Base-by-base conservation (phyloP, 768 basidiomycete genomes). In the Neoboletus brunneissimus region DNA sequence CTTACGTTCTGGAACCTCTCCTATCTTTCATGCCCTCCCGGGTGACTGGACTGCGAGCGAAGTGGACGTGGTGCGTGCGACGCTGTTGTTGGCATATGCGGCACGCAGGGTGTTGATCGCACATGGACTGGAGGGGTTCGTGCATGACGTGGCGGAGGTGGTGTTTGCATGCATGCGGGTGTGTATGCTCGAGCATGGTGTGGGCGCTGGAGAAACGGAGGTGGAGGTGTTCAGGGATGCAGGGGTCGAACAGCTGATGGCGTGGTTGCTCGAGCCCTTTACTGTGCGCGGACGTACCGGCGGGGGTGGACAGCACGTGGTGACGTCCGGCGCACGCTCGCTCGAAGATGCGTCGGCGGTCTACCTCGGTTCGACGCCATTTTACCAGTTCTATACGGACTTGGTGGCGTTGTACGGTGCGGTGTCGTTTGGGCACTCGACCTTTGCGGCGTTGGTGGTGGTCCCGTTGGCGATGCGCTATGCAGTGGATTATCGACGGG, bases 301-400 rank as follows among this genome's bases (percentile, higher is more conserved):
- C 13, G 18, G 20, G 16, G 9, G 10, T 4, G 13, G 20, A 1
- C 35, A 2, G 3, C 40, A 27, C 34, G 10, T 0, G 16, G 58
- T 23, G 29, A 58, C 63, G 12, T 48, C 54, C 38, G 62, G 69
- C 20, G 34, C 49, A 10, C 53, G 62, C 41, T 35, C 63, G 37
- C 70, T 91, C 52, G 88, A 91, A 60, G 62, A 72, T 7, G 83
- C 81, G 3, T 79, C 88, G 3, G 56, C 67, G 13, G 74, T 75
- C 25, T 86, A 86, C 69, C 81, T 92, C n/a, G 85, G 87, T 0
- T 4, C 57, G 37, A 58, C 86, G 0, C 92, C 94, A 0, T 98
- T 98, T 77, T 97, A 85, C 76, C 94, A 96, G 69, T 92, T 89
- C 65, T 98, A 94, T 74, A 89, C 88, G 15, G 94, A 97, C 71